Percentiles rank a stretch among this genome's conserved stretches.
Evolutionary conservation across 805 yeast species (phyloP).

Genomic region (Pichia kluyveri): DNA sequence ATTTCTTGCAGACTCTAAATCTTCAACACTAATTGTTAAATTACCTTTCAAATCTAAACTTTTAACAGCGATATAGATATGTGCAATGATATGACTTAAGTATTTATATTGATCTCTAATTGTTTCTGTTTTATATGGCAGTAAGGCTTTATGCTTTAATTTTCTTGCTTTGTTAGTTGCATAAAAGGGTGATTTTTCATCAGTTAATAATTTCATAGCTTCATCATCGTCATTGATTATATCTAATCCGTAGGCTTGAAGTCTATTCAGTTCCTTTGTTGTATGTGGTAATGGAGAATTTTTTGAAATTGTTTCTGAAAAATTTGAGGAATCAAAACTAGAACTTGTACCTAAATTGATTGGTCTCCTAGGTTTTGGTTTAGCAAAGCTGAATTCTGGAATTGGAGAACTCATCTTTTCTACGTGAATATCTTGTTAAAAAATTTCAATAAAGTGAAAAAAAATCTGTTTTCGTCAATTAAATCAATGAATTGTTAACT

Average conservation of each 20-base stretch:
- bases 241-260: slow-evolving; percentile 39
- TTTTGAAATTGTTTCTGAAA: background rate
- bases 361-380: slow-evolving; percentile 7
- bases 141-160: slow-evolving; percentile 16
- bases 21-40: slow-evolving; percentile 57
- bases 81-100: slow-evolving; percentile 69
- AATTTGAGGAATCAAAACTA: slow-evolving; percentile 1
- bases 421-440: background rate
- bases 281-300: slow-evolving; percentile 1
- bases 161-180: slow-evolving; percentile 16
- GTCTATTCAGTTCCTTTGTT: slow-evolving; percentile 15
- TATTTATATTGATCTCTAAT: slow-evolving; percentile 63
- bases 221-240: slow-evolving; percentile 41
- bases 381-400: slow-evolving; percentile 6
- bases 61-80: slow-evolving; percentile 67
- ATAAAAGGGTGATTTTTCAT: slow-evolving; percentile 17
- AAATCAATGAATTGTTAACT: too few relatives aligned
- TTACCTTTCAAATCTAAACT: slow-evolving; percentile 69
- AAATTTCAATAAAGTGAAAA: too few relatives aligned
- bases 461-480: too few relatives aligned
- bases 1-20: slow-evolving; percentile 37
- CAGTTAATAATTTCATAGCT: slow-evolving; percentile 16
- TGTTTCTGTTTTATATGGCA: slow-evolving; percentile 72
- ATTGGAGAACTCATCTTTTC: slow-evolving; percentile 11
- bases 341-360: background rate